phyloP scores from a whole-genome alignment of 371 early-diverging fungal species.

The Dinochytrium kinnereticum region DNA sequence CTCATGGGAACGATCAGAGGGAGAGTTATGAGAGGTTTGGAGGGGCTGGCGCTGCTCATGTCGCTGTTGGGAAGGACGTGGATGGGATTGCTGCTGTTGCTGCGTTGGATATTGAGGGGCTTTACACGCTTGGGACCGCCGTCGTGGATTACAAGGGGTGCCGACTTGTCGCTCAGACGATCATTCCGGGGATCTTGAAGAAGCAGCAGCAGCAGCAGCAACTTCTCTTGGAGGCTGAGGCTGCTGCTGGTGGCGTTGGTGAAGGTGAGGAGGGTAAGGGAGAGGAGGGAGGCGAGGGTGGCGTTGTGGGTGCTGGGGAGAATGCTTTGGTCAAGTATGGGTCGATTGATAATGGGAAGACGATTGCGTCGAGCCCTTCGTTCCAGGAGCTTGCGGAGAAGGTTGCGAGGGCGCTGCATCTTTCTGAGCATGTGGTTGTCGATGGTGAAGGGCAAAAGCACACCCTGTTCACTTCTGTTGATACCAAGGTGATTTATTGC shows the following conservation, averaged over 20 bases:
- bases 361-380: constrained; percentile 67
- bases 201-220: constrained; percentile 13
- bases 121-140: constrained; percentile 86
- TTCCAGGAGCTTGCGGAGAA: constrained; percentile 75
- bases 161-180: constrained; percentile 89
- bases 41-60: constrained; percentile 91
- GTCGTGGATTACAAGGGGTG: constrained; percentile 91
- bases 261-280: not conserved
- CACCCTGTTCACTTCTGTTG: constrained; percentile 79
- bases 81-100: constrained; percentile 84
- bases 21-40: constrained; percentile 83
- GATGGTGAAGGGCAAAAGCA: constrained; percentile 70
- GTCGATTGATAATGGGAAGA: constrained; percentile 82
- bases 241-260: not conserved
- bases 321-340: constrained; percentile 82
- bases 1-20: constrained; percentile 87
- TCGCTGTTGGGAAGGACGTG: constrained; percentile 91
- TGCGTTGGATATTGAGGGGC: constrained; percentile 68
- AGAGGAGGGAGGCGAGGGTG: not conserved
- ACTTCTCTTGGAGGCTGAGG: not conserved
- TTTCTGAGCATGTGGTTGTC: constrained; percentile 75
- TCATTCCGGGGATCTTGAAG: constrained; percentile 82
- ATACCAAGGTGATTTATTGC: constrained; percentile 65
- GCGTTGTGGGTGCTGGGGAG: constrained; percentile 14
- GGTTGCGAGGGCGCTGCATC: constrained; percentile 80